Evolutionary conservation across 768 basidiomycete species (phyloP).

Genomic region (Serendipita vermifera): DNA sequence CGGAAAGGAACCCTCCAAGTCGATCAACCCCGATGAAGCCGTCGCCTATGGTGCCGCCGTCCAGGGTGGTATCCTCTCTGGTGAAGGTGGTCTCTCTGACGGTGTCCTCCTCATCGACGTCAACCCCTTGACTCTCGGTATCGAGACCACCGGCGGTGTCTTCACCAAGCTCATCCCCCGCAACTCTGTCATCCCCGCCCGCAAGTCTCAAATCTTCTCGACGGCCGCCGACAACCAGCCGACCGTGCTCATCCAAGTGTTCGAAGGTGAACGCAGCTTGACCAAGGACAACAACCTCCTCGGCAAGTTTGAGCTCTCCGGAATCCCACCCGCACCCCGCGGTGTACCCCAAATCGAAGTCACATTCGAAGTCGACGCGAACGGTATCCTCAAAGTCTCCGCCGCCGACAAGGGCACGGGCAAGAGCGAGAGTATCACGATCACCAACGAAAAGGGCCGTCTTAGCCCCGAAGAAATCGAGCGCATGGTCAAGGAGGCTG

Average conservation of each 20-base stretch:
- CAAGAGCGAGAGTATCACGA: conserved; percentile 81
- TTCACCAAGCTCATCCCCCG: conserved; percentile 96
- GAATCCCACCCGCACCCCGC: conserved; percentile 90
- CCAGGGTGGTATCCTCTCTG: conserved; percentile 95
- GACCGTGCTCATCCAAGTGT: conserved; percentile 93
- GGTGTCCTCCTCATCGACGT: conserved; percentile 86
- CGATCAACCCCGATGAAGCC: conserved; percentile 98
- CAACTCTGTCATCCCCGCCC: conserved; percentile 96
- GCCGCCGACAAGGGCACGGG: conserved; percentile 95
- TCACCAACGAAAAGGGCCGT: conserved; percentile 93
- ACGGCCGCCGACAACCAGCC: conserved; percentile 83
- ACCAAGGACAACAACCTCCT: conserved; percentile 99
- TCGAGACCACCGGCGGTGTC: conserved; percentile 96
- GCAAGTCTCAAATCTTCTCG: conserved; percentile 89
- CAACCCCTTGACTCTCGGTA: conserved; percentile 93
- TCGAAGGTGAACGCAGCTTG: conserved; percentile 90
- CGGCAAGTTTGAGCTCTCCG: conserved; percentile 87
- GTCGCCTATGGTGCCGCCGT: conserved; percentile 98
- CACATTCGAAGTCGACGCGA: conserved; percentile 88
- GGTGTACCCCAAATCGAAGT: conserved; percentile 98
- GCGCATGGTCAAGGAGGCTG: conserved; percentile 88
- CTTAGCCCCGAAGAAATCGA: conserved; percentile 83
- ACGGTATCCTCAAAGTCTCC: conserved; percentile 88
- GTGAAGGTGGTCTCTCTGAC: conserved; percentile 80
- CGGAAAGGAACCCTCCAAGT: conserved; percentile 94